Base-by-base conservation (phyloP, 2,329 filamentous ascomycete species). In the Rachicladosporium sp. region DNA sequence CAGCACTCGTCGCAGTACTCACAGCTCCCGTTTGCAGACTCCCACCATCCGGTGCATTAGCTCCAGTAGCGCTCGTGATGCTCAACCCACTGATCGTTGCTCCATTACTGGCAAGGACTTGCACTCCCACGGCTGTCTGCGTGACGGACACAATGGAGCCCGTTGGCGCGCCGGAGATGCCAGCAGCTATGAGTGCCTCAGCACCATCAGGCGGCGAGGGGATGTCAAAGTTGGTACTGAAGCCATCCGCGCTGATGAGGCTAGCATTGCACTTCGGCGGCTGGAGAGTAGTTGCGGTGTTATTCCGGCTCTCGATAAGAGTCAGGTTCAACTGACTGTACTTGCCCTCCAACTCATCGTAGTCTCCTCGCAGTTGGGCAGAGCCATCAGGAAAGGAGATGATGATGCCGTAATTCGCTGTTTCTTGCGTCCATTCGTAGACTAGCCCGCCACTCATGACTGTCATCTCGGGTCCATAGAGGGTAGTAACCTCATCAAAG, bases 171-270 rank as follows among this genome's bases (percentile, higher is more conserved):
- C 73, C 74, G 36, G 62, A 65, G 44, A 93, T 74, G 46, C 89
- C 88, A 36, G 81, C 76, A 49, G 83, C 69, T 56, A 95, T 89
- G 53, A 94, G 69, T 34, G 73, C 69, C 44, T 78, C 68, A 31
- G 78, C 79, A 48, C 78, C 82, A 3, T 73, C 67, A 9, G 86
- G 86, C 4, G 76, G 68, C 3, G 55, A 63, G 35, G 82, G 88
- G 42, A 94, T 67, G 34, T 78, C 80, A 66, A 93, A 96, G 69
- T 85, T 81, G 59, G 66, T 78, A 62, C 73, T 74, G 69, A 94
- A 93, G 45, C 70, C 73, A 43, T 71, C 64, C 47, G 68, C 67
- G 44, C 67, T 71, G 63, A 95, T 88, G 39, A 93, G 68, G 44
- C 67, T 71, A 27, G 68, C 43, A 46, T 65, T 65, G 68, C 89